Percentiles rank a stretch among this genome's conserved stretches.
These are phyloP conservation scores for Acer negundo DNA, from an alignment of 345 rosid species.

Conservation along the genomic window DNA sequence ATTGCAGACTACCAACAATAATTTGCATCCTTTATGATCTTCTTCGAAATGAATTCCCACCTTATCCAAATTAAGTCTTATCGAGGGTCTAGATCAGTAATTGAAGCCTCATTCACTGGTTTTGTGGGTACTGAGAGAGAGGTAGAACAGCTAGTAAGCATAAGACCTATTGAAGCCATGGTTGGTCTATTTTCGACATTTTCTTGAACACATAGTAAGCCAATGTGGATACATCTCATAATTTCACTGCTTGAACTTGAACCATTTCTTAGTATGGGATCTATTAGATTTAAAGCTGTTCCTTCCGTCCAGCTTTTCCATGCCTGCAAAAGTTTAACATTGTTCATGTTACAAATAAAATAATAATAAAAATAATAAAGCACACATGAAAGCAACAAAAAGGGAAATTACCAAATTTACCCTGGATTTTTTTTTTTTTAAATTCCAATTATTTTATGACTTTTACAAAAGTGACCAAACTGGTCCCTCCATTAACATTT, in stretches of 20 bases:
- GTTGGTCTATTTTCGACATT: conserved; percentile 41
- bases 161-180: conserved; percentile 44
- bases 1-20: not conserved
- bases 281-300: conserved; percentile 29
- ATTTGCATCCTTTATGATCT: not conserved
- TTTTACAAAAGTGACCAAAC: too few relatives aligned
- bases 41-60: not conserved
- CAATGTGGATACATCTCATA: conserved; percentile 57
- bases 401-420: too few relatives aligned
- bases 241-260: conserved; percentile 40
- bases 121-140: conserved; percentile 41
- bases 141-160: conserved; percentile 46
- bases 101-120: conserved; percentile 33
- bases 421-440: too few relatives aligned
- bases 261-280: conserved; percentile 35
- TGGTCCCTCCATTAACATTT: too few relatives aligned
- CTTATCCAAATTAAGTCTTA: not conserved
- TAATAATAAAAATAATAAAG: too few relatives aligned
- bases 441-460: too few relatives aligned
- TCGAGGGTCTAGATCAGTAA: conserved; percentile 25
- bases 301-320: conserved; percentile 63
- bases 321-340: conserved; percentile 30
- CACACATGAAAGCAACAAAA: not conserved
- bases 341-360: not conserved
- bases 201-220: conserved; percentile 58